Percentiles rank a stretch among this genome's conserved stretches.
phyloP scores from a whole-genome alignment of 345 rosid species.

The Euclidium syriacum region DNA sequence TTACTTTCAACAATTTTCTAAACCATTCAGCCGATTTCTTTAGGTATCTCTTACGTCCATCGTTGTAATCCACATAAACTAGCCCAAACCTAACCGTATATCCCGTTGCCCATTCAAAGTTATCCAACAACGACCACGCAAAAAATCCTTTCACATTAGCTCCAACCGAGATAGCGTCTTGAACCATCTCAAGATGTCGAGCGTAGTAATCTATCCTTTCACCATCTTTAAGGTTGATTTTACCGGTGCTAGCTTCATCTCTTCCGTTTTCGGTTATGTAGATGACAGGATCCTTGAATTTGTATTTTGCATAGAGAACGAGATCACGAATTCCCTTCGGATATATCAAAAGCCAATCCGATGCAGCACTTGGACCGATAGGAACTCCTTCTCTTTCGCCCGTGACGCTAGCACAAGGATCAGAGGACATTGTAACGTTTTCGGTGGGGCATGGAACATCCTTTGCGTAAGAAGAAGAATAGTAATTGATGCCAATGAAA shows the following conservation, averaged over 20 bases:
- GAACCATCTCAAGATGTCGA: slow-evolving; percentile 25
- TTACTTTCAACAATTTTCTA: neutral
- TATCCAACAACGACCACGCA: slow-evolving; percentile 30
- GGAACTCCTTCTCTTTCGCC: slow-evolving; percentile 31
- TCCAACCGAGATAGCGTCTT: slow-evolving; percentile 22
- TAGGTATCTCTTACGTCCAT: slow-evolving; percentile 7
- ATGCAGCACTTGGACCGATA: slow-evolving; percentile 32
- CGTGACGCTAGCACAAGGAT: slow-evolving; percentile 26
- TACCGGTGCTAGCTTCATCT: slow-evolving; percentile 17
- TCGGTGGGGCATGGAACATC: neutral
- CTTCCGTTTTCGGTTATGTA: slow-evolving; percentile 38
- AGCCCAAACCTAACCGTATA: slow-evolving; percentile 23
- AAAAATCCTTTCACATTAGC: slow-evolving; percentile 26
- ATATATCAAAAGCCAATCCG: slow-evolving; percentile 31
- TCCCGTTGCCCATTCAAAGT: slow-evolving; percentile 28
- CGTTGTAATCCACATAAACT: slow-evolving; percentile 13
- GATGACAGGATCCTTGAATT: slow-evolving; percentile 25
- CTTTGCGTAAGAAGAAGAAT: slow-evolving; percentile 28
- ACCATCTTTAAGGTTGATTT: slow-evolving; percentile 19
- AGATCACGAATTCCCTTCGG: slow-evolving; percentile 34
- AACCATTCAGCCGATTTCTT: slow-evolving; percentile 28
- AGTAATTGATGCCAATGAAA: slow-evolving; percentile 42
- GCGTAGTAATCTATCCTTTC: slow-evolving; percentile 25
- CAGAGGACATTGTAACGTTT: slow-evolving; percentile 26
- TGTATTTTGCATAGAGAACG: slow-evolving; percentile 29